These are phyloP conservation scores for Auricularia sp. DNA, from an alignment of 768 basidiomycete genomes.

Conservation along the genomic window DNA sequence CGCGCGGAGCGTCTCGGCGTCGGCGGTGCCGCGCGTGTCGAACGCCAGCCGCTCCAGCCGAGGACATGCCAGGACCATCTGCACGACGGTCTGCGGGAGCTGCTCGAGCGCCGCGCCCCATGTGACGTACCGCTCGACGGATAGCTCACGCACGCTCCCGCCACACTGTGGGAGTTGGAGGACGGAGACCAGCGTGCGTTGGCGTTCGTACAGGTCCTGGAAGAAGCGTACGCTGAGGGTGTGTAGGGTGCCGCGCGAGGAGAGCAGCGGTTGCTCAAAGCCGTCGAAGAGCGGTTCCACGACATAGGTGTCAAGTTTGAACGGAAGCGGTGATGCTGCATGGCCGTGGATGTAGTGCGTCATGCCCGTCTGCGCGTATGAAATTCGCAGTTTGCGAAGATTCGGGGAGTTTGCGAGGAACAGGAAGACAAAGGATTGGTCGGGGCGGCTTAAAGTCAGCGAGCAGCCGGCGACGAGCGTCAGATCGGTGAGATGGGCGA, in stretches of 20 bases:
- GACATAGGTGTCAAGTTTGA: constrained; percentile 1
- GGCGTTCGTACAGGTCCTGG: neutral
- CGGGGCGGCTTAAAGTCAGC: too few relatives aligned
- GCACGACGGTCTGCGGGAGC: neutral
- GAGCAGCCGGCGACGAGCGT: too few relatives aligned
- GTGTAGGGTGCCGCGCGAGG: neutral
- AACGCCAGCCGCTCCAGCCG: neutral
- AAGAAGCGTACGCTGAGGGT: neutral
- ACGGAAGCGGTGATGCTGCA: neutral
- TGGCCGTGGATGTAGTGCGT: constrained; percentile 3
- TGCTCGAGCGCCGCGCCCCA: too few relatives aligned
- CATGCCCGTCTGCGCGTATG: neutral
- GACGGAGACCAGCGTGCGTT: too few relatives aligned
- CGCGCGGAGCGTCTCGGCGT: neutral
- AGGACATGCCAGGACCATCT: neutral
- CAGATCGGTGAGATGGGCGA: too few relatives aligned
- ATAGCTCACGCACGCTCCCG: too few relatives aligned
- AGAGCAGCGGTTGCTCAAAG: neutral
- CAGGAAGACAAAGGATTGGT: too few relatives aligned
- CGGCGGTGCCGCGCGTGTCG: neutral
- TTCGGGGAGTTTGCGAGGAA: neutral
- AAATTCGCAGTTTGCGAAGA: constrained; percentile 3
- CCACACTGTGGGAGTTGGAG: too few relatives aligned
- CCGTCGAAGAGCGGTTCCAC: constrained; percentile 1
- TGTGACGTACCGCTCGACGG: too few relatives aligned